Base-by-base conservation (phyloP, 73 alveolate genomes). In the Paramecium tetraurelia region DNA sequence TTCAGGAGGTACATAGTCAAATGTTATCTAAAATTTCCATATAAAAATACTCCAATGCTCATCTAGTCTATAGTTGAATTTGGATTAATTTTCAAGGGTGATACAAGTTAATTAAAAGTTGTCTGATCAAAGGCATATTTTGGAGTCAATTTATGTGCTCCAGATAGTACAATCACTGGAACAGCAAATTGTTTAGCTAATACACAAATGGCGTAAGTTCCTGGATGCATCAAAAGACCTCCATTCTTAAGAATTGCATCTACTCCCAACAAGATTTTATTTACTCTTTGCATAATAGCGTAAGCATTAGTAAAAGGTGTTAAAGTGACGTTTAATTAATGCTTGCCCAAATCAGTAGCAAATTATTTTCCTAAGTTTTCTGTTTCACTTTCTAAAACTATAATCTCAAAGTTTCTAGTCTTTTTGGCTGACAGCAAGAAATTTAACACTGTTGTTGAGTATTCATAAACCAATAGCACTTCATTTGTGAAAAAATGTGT, bases 291-390 rank as follows among this genome's bases (percentile, higher is more conserved):
- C 86, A 71, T 71, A 1, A 71, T 71, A 29, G 86, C 86, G 14
- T 29, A 71, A 27, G 86, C 50, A 71, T 71, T 71, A 14, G 86
- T 35, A 71, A 71, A 71, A n/a, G 86, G 86, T 71, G 58, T 71
- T 38, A 71, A 35, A 12, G 86, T 71, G 4, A 38, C 86, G 35
- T 71, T 71, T 31, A 35, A 35, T 31, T 35, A 31, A 35, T 71
- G 58, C n/a, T 71, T 71, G 11, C 59, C 31, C 31, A 71, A 35
- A 71, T 35, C 31, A 11, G 38, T 43, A 2, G 83, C 83, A 59
- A 24, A 59, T 20, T 59, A 22, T 16, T 59, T 59, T 22, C 86
- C 58, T 71, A 35, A 38, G 6, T 27, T 43, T 35, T 38, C 31
- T 9, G 86, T 71, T 11, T 71, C 86, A 31, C 36, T 31, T 9